Base-by-base conservation (phyloP, 139 green algal genomes). In the Picochlorum sp. region DNA sequence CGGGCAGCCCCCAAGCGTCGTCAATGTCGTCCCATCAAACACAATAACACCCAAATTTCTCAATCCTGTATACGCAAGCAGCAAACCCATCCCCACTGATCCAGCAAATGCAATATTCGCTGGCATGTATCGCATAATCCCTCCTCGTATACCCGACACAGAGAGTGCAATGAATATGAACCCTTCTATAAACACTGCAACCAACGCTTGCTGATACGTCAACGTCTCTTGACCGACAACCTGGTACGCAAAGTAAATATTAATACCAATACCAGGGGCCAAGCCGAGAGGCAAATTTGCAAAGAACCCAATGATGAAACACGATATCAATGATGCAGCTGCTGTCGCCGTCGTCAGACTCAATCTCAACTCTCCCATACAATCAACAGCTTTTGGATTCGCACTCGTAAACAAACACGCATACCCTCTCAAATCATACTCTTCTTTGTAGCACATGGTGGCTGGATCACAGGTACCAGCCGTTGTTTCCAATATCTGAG, bases 41-140 rank as follows among this genome's bases (percentile, higher is more conserved):
- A 72, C 71, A 6, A 92, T 74, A 7, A 91, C 57, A 34, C 78
- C 86, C 20, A 92, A 68, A 70, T 70, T 74, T 56, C 60, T 77
- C 55, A 92, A 66, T 7, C 83, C 86, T 2, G 90, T 87, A 71
- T 84, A 84, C 2, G 81, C 78, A 50, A 95, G 83, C 71, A 92
- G 86, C 31, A 85, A 61, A 41, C 87, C 87, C 59, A 92, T 95
- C 54, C 86, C 87, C 1, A 78, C 71, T 68, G 66, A 71, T 8
- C 63, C 63, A n/a, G 83, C 74, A 45, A 88, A 69, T 57, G 81
- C 80, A 51, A 86, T 74, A 70, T 61, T 70, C 60, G 76, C 78
- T 28, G 86, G 86, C 52, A 91, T 80, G 34, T 83, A 70, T 63
- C 79, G 63, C 26, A 87, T 82, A 18, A 92, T 57, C 10, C 70